A percentile compares a stretch with the other conserved stretches of the same genome.
phyloP scores from a whole-genome alignment of 139 green algal genomes.

The Astrephomene gubernaculifera region DNA sequence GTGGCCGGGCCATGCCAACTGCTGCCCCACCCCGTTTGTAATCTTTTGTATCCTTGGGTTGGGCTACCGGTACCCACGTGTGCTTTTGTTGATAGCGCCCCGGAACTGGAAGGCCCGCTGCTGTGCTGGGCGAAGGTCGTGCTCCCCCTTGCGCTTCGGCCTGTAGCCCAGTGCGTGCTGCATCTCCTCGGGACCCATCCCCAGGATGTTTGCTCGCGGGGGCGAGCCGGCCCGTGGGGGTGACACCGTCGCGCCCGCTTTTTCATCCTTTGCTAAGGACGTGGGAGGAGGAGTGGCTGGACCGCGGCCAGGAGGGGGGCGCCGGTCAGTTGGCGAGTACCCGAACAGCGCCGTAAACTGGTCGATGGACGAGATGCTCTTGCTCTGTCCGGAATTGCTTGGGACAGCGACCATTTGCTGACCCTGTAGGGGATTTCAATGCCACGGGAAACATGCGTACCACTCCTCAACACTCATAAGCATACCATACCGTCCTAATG shows the following conservation, averaged over 20 bases:
- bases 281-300: no score
- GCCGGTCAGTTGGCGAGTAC: not conserved
- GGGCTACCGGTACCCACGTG: no score
- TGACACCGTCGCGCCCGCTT: no score
- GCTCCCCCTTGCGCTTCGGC: constrained; percentile 30
- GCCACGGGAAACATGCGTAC: constrained; percentile 8
- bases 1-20: no score
- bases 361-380: not conserved
- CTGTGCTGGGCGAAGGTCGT: constrained; percentile 44
- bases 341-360: constrained; percentile 26
- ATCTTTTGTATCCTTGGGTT: no score
- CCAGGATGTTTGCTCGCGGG: no score
- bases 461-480: no score
- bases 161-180: constrained; percentile 31
- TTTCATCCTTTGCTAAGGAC: no score
- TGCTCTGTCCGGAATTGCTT: not conserved
- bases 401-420: not conserved
- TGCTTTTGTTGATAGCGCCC: constrained; percentile 45
- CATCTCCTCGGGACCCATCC: constrained; percentile 11
- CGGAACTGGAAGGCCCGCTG: constrained; percentile 48
- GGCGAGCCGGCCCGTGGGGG: no score
- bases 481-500: no score
- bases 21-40: no score
- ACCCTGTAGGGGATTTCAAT: constrained; percentile 1
- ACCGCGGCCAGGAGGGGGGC: no score